Evolutionary conservation across 148 eudicot genomes (phyloP), one percentile per base, ranked within the genome.

Genomic region (Vaccinium myrtillus): DNA sequence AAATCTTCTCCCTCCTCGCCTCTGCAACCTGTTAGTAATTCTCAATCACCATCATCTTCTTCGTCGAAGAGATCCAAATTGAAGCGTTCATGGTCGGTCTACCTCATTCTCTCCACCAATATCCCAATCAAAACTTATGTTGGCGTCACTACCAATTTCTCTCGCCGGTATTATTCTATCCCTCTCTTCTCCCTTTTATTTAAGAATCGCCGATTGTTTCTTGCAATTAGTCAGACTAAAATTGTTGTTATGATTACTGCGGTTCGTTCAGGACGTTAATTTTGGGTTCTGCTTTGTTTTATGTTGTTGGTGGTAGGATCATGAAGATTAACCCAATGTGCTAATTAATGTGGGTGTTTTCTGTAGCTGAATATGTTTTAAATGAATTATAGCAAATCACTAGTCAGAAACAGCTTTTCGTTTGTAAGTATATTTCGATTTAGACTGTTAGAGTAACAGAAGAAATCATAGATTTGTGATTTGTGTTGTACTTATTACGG

Each of bases 41-140:
- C 30, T 11, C 56, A 49, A 82, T 69, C 84, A 50, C 14, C 55
- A 16, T 19, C 82, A n/a, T 23, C 86, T 6, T 85, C 87, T 5
- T 48, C 69, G 9, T 80, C 85, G 65, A 78, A 46, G 43, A 19
- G 59, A 13, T 70, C 58, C 2, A 6, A 65, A 54, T 50, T 80
- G 73, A 69, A 46, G 21, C 71, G 58, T 21, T 73, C 88, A 46
- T 93, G 94, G 96, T 90, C 78, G 25, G 94, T 91, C 9, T 95
- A 93, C 86, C 89, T 95, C 2, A 93, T 95, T 51, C 89, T 90
- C 76, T 93, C 98, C 74, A 89, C 94, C 55, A 92, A 90, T 59
- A 75, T 83, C 50, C 97, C 98, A 5, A 87, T 91, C 87, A 95
- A 91, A 84, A 95, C 97, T 59, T 95, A 95, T 55, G 93, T 93